A percentile compares a stretch with the other conserved stretches of the same genome.
phyloP scores from a whole-genome alignment of 2,329 filamentous ascomycete species.

The Cryphonectria parasitica region DNA sequence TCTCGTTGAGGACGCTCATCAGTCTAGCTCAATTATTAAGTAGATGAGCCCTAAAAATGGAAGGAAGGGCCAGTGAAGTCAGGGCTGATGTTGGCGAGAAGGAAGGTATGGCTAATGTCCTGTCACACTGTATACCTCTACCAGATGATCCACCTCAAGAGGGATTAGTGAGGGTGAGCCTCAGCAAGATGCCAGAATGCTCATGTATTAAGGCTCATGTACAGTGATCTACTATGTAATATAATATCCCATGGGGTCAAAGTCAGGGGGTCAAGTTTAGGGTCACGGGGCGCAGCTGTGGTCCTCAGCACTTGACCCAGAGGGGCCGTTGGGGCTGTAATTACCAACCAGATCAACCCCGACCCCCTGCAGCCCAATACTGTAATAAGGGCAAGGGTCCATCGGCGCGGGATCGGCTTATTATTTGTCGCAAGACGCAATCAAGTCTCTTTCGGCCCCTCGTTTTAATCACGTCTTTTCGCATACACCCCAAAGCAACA shows the following conservation, averaged over 20 bases:
- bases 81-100: too few species aligned
- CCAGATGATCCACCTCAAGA: too few species aligned
- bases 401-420: constrained; percentile 4
- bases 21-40: too few species aligned
- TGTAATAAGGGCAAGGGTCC: not conserved
- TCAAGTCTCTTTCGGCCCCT: not conserved
- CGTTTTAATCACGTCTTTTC: not conserved
- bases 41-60: too few species aligned
- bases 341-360: too few species aligned
- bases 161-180: too few species aligned
- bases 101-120: too few species aligned
- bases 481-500: not conserved
- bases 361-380: not conserved
- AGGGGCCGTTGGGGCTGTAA: not conserved
- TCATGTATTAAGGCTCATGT: not conserved
- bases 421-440: not conserved
- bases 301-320: not conserved
- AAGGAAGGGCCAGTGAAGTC: too few species aligned
- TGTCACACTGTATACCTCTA: too few species aligned
- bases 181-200: too few species aligned
- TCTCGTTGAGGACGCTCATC: too few species aligned
- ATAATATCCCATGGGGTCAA: not conserved
- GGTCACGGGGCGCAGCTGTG: not conserved
- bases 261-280: not conserved
- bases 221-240: not conserved